phyloP scores from a whole-genome alignment of 176 grass and related monocot species.

The Eragrostis curvula region DNA sequence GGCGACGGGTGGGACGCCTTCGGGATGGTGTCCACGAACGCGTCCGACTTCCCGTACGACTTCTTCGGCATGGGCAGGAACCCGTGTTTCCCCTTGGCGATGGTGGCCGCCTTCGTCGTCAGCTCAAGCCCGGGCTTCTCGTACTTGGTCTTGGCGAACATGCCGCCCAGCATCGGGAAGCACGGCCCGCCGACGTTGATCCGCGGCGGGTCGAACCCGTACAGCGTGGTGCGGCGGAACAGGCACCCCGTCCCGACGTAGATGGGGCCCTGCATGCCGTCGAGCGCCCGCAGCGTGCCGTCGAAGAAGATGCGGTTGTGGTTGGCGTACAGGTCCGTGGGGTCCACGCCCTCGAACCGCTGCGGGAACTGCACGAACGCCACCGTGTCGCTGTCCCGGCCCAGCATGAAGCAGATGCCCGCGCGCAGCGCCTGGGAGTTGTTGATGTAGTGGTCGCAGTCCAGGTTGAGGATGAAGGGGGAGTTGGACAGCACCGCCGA shows the following conservation, averaged over 20 bases:
- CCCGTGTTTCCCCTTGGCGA: slow-evolving; percentile 55
- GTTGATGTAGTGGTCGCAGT: slow-evolving; percentile 87
- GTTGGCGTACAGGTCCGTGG: slow-evolving; percentile 82
- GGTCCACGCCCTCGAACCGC: slow-evolving; percentile 81
- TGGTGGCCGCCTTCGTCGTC: slow-evolving; percentile 36
- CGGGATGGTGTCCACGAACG: slow-evolving; percentile 69
- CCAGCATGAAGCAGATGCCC: slow-evolving; percentile 86
- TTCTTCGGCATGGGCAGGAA: slow-evolving; percentile 60
- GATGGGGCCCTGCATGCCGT: slow-evolving; percentile 74
- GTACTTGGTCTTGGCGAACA: slow-evolving; percentile 50
- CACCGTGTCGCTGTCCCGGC: slow-evolving; percentile 69
- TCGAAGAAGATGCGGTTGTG: slow-evolving; percentile 91
- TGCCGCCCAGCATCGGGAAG: slow-evolving; percentile 38
- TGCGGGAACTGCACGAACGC: slow-evolving; percentile 86
- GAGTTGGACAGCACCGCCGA: slow-evolving; percentile 72
- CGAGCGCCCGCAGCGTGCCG: slow-evolving; percentile 67
- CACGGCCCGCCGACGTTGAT: slow-evolving; percentile 56
- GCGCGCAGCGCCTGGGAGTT: slow-evolving; percentile 78
- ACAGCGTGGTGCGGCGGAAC: slow-evolving; percentile 70
- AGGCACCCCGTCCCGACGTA: slow-evolving; percentile 78
- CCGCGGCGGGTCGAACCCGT: slow-evolving; percentile 75
- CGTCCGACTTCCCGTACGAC: slow-evolving; percentile 61
- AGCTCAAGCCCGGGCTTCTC: slow-evolving; percentile 40
- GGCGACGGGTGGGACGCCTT: slow-evolving; percentile 54
- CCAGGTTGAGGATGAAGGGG: slow-evolving; percentile 84